Evolutionary conservation across 2,329 filamentous ascomycete genomes (phyloP).

Genomic region (Venturia effusa): DNA sequence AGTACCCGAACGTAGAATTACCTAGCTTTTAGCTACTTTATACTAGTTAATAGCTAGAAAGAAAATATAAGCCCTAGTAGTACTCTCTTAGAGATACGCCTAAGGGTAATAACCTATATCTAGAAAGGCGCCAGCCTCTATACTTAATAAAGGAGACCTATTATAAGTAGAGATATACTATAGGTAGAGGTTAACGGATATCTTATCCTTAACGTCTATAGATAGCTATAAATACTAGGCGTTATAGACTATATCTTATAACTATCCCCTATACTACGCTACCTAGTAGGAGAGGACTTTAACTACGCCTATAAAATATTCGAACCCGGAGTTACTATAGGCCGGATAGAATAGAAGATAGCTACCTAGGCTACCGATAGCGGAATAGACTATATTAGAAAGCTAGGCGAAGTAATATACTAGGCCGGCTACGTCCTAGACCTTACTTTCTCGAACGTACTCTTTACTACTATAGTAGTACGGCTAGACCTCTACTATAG

Average conservation of each 20-base stretch:
- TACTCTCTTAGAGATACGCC: too few species aligned
- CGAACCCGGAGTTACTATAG: background rate
- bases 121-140: too few species aligned
- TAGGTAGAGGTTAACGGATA: too few species aligned
- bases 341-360: background rate
- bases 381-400: background rate
- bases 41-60: too few species aligned
- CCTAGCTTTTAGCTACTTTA: too few species aligned
- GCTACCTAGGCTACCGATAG: background rate
- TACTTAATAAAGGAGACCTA: too few species aligned
- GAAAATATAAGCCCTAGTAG: too few species aligned
- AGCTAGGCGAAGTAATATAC: background rate
- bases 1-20: too few species aligned
- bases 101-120: too few species aligned
- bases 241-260: background rate
- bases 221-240: background rate
- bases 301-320: background rate
- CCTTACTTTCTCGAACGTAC: background rate
- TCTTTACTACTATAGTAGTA: background rate
- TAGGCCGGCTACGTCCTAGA: background rate
- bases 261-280: background rate
- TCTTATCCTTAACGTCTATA: too few species aligned
- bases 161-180: too few species aligned
- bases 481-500: background rate
- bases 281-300: background rate